Percentiles rank a stretch among this genome's conserved stretches.
phyloP scores from a whole-genome alignment of 1,284 basidiomycete genomes.

The Pholiota adiposa region DNA sequence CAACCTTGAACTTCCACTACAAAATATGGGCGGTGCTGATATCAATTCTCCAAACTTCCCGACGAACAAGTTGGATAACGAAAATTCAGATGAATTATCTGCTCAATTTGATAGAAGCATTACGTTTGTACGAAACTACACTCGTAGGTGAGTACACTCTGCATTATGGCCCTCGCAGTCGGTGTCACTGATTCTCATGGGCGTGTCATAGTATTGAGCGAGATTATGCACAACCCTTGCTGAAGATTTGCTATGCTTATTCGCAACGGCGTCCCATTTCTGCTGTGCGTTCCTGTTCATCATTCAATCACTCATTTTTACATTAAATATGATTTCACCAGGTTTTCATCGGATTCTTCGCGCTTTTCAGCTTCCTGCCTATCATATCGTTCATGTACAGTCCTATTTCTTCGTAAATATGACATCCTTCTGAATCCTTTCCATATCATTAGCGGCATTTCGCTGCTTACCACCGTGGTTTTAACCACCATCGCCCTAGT shows the following conservation, averaged over 20 bases:
- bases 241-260: slow-evolving; percentile 29
- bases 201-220: slow-evolving; percentile 33
- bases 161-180: neutral
- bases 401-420: neutral
- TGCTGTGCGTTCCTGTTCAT: slow-evolving; percentile 27
- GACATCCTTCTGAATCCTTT: neutral
- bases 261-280: slow-evolving; percentile 35
- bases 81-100: slow-evolving; percentile 32
- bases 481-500: slow-evolving; percentile 31
- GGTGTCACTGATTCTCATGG: neutral
- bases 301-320: neutral
- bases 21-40: slow-evolving; percentile 14
- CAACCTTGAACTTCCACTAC: neutral
- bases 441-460: slow-evolving; percentile 25
- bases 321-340: slow-evolving; percentile 8
- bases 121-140: slow-evolving; percentile 33
- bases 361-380: slow-evolving; percentile 34
- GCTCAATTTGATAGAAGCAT: slow-evolving; percentile 37
- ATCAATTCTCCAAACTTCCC: slow-evolving; percentile 2
- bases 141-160: slow-evolving; percentile 30
- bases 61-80: slow-evolving; percentile 7
- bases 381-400: slow-evolving; percentile 35
- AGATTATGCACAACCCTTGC: slow-evolving; percentile 34
- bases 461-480: slow-evolving; percentile 28
- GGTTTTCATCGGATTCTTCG: slow-evolving; percentile 37